Evolutionary conservation across 2,329 filamentous ascomycete genomes (phyloP).

Genomic region (Rutstroemia sp.): DNA sequence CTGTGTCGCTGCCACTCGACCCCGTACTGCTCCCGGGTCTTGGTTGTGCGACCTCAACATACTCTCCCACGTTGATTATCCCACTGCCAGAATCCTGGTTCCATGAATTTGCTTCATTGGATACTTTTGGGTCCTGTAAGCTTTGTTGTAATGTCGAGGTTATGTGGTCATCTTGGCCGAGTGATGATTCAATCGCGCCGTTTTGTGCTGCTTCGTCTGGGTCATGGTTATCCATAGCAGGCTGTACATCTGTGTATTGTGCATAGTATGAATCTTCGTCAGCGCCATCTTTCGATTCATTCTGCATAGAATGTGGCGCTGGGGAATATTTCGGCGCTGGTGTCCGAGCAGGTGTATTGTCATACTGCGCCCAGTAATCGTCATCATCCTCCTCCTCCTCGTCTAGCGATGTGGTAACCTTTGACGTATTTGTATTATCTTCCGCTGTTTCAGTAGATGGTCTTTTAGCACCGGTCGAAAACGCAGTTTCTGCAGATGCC

Average conservation of each 20-base stretch:
- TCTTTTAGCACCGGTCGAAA: constrained; percentile 27
- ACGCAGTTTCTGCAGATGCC: constrained; percentile 53
- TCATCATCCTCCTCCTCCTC: constrained; percentile 62
- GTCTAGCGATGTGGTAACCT: not conserved
- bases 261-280: constrained; percentile 68
- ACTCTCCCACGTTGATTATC: constrained; percentile 21
- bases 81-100: constrained; percentile 4
- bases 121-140: constrained; percentile 13
- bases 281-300: constrained; percentile 23
- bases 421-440: not conserved
- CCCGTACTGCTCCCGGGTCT: constrained; percentile 51
- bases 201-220: constrained; percentile 57
- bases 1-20: constrained; percentile 47
- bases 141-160: constrained; percentile 23
- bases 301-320: constrained; percentile 37
- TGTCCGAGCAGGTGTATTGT: constrained; percentile 59
- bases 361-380: constrained; percentile 75
- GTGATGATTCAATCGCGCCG: constrained; percentile 36
- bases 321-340: constrained; percentile 57
- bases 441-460: not conserved
- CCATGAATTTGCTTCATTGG: not conserved
- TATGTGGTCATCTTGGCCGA: constrained; percentile 36
- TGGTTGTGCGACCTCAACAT: constrained; percentile 42
- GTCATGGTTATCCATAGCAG: constrained; percentile 73
- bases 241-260: constrained; percentile 71